Base-by-base conservation (phyloP, 257 asterid species). In the Solanum clarkiae region DNA sequence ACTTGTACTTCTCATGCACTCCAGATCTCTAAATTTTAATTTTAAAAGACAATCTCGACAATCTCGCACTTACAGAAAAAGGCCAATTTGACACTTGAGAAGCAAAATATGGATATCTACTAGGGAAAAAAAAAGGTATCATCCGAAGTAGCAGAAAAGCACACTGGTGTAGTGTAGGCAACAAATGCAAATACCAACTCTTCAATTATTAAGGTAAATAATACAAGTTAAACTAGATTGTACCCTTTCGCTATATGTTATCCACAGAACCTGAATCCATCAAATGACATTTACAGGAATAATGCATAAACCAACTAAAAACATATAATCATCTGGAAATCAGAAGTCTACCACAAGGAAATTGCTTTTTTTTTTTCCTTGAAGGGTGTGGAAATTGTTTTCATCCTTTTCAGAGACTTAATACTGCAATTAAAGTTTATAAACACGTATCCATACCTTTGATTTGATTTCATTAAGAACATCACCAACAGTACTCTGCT, bases 401-500 rank as follows among this genome's bases (percentile, higher is more conserved):
- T 63, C 85, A 42, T 20, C 59, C 45, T 44, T n/a, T 68, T 82
- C 57, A 22, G 24, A 63, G 47, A 42, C 56, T 22, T 59, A 82
- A 63, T 36, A 9, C 54, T 32, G n/a, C 56, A 84, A 54, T 44
- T 84, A 62, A 44, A 32, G 53, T 12, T 68, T 63, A 32, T 69
- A 65, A 82, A 42, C 86, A 53, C 51, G n/a, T 45, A 57, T 17
- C n/a, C 26, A 12, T 81, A 94, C 99, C 99, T 97, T 95, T 81
- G 96, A 90, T 91, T 95, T 97, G 77, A 97, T 94, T 85, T 97
- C 99, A 83, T 93, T 91, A 85, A 97, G 99, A 85, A 97, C 99
- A 90, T 97, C 99, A 57, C 94, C 98, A 70, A 97, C 98, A 42
- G 94, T 94, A 89, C 99, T 94, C 92, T 90, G 98, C 88, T 93